Evolutionary conservation across 163 green algal species (phyloP), one percentile per base, ranked within the genome.

Genomic region (Chlamydomonas reinhardtii): DNA sequence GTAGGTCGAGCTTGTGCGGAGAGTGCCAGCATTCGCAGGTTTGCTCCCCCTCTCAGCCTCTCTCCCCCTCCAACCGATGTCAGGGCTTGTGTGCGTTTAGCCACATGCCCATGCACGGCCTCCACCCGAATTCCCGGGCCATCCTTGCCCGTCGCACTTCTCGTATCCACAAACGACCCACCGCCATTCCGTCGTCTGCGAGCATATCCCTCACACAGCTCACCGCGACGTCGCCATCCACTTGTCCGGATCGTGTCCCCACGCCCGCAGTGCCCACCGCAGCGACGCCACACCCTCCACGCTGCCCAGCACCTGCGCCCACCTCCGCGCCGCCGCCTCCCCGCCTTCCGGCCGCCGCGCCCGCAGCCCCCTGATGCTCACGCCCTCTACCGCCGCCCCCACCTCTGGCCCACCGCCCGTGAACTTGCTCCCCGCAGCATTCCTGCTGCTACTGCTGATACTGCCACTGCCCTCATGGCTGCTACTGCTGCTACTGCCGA

Each of bases 291-390:
- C 54, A 9, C 56, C 74, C 24, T 14, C 22, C 20, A 9, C 6
- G 16, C 74, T 9, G 24, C 74, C 74, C 32, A 81, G 54, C 31
- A 71, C 25, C 56, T 6, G 34, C 74, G 61, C 74, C 74, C 74
- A 81, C 32, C 31, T 11, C 25, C 73, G 4, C 8, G 17, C 61
- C 61, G 31, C 61, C 24, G 24, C 61, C 12, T 29, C 61, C 17
- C 8, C 31, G 6, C 14, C 16, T 48, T 24, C 20, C 70, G 35
- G 29, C n/a, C 73, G 73, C n/a, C 73, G 15, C n/a, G 73, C 73
- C 15, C 73, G n/a, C 48, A 79, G 43, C 16, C 73, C 73, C 0
- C n/a, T 2, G 29, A 79, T 68, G 73, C 73, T 79, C 15, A 79
- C 73, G 52, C 73, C 73, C 52, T 79, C 73, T 19, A 2, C 15